A percentile compares a stretch with the other conserved stretches of the same genome.
phyloP scores from a whole-genome alignment of 2,329 filamentous ascomycete species.

The Monosporascus sp. region DNA sequence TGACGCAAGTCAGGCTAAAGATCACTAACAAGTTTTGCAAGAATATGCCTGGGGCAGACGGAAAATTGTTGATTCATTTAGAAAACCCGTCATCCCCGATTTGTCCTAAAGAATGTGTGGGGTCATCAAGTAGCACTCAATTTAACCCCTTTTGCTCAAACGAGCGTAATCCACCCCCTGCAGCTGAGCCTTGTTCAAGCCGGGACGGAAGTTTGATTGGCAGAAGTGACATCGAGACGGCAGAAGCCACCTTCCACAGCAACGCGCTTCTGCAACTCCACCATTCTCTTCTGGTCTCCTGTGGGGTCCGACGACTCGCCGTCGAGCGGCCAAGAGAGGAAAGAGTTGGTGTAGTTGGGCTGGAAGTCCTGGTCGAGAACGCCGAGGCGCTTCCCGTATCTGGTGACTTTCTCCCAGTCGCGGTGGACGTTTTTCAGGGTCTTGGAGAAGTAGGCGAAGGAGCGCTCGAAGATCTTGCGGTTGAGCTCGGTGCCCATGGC shows the following conservation, averaged over 20 bases:
- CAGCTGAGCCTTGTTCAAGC: background rate
- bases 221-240: constrained; percentile 35
- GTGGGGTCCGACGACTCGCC: constrained; percentile 60
- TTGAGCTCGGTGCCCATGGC: constrained; percentile 64
- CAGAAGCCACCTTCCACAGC: constrained; percentile 61
- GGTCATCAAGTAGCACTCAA: too few species aligned
- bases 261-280: constrained; percentile 61
- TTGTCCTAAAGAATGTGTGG: too few species aligned
- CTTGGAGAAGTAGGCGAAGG: constrained; percentile 69
- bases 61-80: too few species aligned
- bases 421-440: constrained; percentile 70
- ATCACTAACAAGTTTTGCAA: too few species aligned
- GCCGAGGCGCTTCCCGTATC: constrained; percentile 68
- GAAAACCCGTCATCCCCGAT: too few species aligned
- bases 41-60: too few species aligned
- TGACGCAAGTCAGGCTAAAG: too few species aligned
- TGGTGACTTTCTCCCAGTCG: constrained; percentile 74
- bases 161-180: background rate
- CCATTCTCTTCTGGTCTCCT: constrained; percentile 73
- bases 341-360: constrained; percentile 72
- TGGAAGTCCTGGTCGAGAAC: constrained; percentile 59
- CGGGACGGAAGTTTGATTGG: background rate
- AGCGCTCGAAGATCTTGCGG: constrained; percentile 75
- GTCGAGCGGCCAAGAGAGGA: constrained; percentile 61
- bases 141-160: background rate